These are phyloP conservation scores for Dipteronia sinensis DNA, from an alignment of 345 rosid genomes.

Conservation along the genomic window DNA sequence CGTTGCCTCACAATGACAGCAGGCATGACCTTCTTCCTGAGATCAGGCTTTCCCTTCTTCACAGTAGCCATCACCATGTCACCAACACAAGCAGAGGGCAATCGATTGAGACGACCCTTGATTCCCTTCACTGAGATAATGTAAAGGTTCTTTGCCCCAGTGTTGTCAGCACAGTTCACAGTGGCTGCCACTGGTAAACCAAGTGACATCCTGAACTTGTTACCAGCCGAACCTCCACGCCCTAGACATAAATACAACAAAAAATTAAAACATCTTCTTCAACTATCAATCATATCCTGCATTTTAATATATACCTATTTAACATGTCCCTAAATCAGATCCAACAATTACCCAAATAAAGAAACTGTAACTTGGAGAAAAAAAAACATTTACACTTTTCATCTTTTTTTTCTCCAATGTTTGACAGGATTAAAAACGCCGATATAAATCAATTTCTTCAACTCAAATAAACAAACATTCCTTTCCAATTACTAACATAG, in stretches of 20 bases:
- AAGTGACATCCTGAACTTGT: constrained; percentile 95
- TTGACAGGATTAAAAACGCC: neutral
- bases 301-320: neutral
- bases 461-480: neutral
- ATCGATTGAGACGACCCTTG: constrained; percentile 83
- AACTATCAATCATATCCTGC: neutral
- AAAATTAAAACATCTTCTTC: neutral
- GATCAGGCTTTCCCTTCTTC: constrained; percentile 94
- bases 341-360: neutral
- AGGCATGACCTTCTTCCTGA: constrained; percentile 93
- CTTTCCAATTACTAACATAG: neutral
- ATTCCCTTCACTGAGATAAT: constrained; percentile 95
- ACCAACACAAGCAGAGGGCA: constrained; percentile 94
- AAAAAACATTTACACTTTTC: neutral
- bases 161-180: constrained; percentile 96
- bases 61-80: constrained; percentile 98
- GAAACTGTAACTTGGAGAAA: neutral
- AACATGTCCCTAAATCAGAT: neutral
- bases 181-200: constrained; percentile 99
- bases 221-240: constrained; percentile 93
- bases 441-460: neutral
- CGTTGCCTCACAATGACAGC: constrained; percentile 95
- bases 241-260: constrained; percentile 39
- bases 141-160: constrained; percentile 93
- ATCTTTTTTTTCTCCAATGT: neutral